phyloP scores from a whole-genome alignment of 1,284 basidiomycete species.

The Sutorius eximius region DNA sequence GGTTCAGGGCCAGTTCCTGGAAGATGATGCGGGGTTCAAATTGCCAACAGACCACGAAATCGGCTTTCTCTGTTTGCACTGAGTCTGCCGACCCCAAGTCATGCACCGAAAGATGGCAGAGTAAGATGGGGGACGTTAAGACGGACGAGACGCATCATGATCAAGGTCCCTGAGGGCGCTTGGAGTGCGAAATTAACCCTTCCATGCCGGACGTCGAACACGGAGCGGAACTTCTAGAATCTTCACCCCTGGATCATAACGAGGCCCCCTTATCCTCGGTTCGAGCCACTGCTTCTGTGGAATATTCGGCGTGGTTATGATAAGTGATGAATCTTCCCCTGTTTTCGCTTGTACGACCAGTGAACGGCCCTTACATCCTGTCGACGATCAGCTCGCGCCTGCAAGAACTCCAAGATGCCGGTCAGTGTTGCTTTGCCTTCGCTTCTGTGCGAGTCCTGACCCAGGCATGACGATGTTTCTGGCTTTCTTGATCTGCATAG shows the following conservation, averaged over 20 bases:
- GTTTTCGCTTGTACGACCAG: not conserved
- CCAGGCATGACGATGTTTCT: not conserved
- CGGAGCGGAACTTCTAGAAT: not conserved
- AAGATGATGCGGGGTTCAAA: too few species aligned
- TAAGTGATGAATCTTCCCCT: not conserved
- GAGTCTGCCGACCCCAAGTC: not conserved
- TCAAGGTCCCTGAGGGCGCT: not conserved
- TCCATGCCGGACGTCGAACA: not conserved
- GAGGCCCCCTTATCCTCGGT: not conserved
- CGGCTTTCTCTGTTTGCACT: not conserved
- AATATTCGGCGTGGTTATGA: not conserved
- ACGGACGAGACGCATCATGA: not conserved
- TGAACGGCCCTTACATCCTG: not conserved
- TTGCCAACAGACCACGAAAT: too few species aligned
- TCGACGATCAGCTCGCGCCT: not conserved
- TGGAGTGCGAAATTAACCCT: not conserved
- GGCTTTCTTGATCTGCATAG: not conserved
- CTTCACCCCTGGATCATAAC: not conserved
- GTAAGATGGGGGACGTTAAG: not conserved
- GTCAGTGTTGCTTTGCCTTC: not conserved
- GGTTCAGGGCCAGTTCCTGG: too few species aligned
- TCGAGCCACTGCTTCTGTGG: not conserved
- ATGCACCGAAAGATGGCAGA: not conserved
- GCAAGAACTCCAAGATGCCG: not conserved
- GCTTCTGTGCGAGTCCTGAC: not conserved